Conservation (phyloP, 1,139 yeast species). For the Yamadazyma aaseri region DNA sequence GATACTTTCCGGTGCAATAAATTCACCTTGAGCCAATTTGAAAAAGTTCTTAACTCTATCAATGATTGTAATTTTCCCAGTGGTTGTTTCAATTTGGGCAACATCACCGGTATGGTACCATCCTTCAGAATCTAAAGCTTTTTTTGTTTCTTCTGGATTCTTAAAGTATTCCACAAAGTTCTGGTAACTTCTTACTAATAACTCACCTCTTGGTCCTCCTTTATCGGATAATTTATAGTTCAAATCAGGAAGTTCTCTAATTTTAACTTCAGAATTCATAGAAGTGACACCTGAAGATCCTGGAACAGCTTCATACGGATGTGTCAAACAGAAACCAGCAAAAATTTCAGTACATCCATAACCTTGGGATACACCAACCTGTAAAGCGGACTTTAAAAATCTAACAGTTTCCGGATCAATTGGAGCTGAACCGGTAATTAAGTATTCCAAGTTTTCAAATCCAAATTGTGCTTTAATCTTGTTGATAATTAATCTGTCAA, state of each 20-base stretch:
- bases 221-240: conserved; percentile 29
- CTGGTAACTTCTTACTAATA: conserved; percentile 41
- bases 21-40: conserved; percentile 47
- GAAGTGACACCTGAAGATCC: conserved; percentile 43
- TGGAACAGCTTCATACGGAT: conserved; percentile 32
- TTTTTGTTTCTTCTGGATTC: conserved; percentile 38
- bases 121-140: conserved; percentile 56
- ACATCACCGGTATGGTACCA: conserved; percentile 46
- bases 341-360: conserved; percentile 49
- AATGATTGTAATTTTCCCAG: conserved; percentile 32
- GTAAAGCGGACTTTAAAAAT: conserved; percentile 40
- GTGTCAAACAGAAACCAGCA: conserved; percentile 38
- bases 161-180: conserved; percentile 37
- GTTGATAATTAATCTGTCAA: conserved; percentile 32
- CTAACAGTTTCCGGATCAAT: conserved; percentile 40
- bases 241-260: conserved; percentile 41
- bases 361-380: conserved; percentile 42
- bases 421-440: conserved; percentile 46
- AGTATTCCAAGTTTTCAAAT: conserved; percentile 25
- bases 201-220: conserved; percentile 43
- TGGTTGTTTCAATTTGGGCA: conserved; percentile 26
- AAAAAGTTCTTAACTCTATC: conserved; percentile 47
- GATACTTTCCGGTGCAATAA: conserved; percentile 42
- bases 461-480: conserved; percentile 30
- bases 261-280: conserved; percentile 33